phyloP scores from a whole-genome alignment of 768 basidiomycete genomes.

The Mycena vitilis region DNA sequence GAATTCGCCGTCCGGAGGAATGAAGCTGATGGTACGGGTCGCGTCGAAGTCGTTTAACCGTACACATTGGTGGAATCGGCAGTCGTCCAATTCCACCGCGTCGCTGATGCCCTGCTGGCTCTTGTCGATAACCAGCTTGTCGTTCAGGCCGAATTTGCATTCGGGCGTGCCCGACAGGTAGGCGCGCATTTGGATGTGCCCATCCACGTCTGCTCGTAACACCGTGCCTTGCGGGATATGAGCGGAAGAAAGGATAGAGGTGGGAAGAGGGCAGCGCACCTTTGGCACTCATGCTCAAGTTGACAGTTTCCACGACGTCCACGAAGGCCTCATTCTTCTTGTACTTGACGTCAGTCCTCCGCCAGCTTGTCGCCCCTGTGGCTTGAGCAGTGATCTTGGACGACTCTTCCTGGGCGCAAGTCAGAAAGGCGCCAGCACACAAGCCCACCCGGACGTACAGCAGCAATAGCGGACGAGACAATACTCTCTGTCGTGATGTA shows the following conservation, averaged over 20 bases:
- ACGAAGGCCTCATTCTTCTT: slow-evolving; percentile 99
- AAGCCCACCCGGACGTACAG: slow-evolving; percentile 59
- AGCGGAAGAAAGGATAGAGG: not conserved
- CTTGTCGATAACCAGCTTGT: slow-evolving; percentile 97
- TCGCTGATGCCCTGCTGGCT: slow-evolving; percentile 72
- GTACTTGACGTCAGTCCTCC: slow-evolving; percentile 95
- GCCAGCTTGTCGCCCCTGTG: slow-evolving; percentile 96
- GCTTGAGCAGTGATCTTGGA: slow-evolving; percentile 98
- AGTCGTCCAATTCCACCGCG: slow-evolving; percentile 97
- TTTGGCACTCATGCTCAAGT: slow-evolving; percentile 97
- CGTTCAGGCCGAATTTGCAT: slow-evolving; percentile 98
- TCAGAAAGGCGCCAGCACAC: not conserved
- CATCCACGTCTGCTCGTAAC: slow-evolving; percentile 96
- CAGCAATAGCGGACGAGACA: slow-evolving; percentile 84
- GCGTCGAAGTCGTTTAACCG: slow-evolving; percentile 95
- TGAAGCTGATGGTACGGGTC: slow-evolving; percentile 93
- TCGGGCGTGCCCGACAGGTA: slow-evolving; percentile 97
- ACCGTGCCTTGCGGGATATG: slow-evolving; percentile 70
- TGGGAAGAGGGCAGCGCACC: slow-evolving; percentile 57
- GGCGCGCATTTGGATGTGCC: slow-evolving; percentile 97
- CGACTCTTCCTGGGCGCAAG: slow-evolving; percentile 84
- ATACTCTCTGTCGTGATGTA: slow-evolving; percentile 99
- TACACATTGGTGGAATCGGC: slow-evolving; percentile 99
- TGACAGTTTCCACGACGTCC: slow-evolving; percentile 98
- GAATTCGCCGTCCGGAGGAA: slow-evolving; percentile 98